Evolutionary conservation across 1,284 basidiomycete genomes (phyloP), one percentile per base, ranked within the genome.

Genomic region (Omphalotus olearius): DNA sequence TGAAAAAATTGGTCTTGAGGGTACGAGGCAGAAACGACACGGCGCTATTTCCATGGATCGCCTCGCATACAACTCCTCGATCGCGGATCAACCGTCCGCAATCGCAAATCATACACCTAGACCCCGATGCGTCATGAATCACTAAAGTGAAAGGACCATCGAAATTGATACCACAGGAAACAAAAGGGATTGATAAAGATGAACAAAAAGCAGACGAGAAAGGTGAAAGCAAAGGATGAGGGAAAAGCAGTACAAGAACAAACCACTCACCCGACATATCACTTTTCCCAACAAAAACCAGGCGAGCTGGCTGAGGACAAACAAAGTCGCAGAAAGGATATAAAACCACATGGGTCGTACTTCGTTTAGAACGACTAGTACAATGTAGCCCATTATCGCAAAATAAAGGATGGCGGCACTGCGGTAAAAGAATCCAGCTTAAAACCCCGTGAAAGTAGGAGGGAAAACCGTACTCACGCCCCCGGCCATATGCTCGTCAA

Each of bases 401-500:
- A 90, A 75, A 66, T 89, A 93, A 14, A 82, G 37, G 18, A 91
- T 56, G 14, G 80, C 76, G 25, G 85, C 82, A 51, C 88, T 91
- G 61, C 14, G 38, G 42, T 14, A 3, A 14, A 30, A 16, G 50
- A 37, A 40, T 50, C 36, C 41, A 10, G 30, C 35, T 17, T 26
- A 59, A 53, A 42, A 48, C 25, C 43, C 36, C 47, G 10, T 36
- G 14, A 20, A 26, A 46, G 4, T 14, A 48, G 38, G 16, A 41
- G 37, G 17, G 28, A 18, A 41, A 39, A 44, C 20, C 35, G 30
- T 40, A 80, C 83, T 64, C 64, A 92, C 84, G 69, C 76, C 46
- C 76, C 82, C n/a, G 91, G 92, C 91, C 91, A 93, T 42, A 94
- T 81, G 57, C 80, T 82, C 11, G 88, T 88, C 49, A 93, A 65